Percentiles rank a stretch among this genome's conserved stretches.
These are phyloP conservation scores for Kluyveromyces sp. DNA, from an alignment of 1,139 yeast species.

Conservation along the genomic window DNA sequence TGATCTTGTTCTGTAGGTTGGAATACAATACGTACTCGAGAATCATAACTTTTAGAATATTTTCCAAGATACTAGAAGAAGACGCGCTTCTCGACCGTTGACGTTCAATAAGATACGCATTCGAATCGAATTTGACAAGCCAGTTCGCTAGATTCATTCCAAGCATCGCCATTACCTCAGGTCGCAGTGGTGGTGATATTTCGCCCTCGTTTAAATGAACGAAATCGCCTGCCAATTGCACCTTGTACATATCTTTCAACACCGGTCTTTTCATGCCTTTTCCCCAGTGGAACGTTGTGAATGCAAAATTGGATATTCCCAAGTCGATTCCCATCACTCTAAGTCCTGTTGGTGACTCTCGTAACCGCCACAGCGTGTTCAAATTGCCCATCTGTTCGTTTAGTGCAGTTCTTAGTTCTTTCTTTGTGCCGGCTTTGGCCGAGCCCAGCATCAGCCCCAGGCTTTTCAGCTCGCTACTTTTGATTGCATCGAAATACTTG, in stretches of 20 bases:
- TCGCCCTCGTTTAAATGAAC: conserved; percentile 11
- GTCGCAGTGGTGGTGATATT: conserved; percentile 10
- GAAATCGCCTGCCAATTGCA: conserved; percentile 33
- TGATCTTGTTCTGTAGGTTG: conserved; percentile 20
- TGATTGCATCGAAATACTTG: conserved; percentile 20
- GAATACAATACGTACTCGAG: conserved; percentile 45
- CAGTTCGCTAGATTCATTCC: conserved; percentile 14
- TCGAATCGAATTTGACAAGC: conserved; percentile 25
- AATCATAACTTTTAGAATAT: conserved; percentile 44
- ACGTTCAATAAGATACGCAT: conserved; percentile 43
- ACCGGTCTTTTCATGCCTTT: conserved; percentile 23
- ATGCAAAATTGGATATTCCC: conserved; percentile 40
- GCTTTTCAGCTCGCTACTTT: conserved; percentile 12
- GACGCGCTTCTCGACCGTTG: conserved; percentile 48
- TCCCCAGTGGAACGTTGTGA: conserved; percentile 19
- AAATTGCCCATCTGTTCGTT: conserved; percentile 11
- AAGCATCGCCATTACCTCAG: conserved; percentile 17
- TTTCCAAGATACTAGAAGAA: conserved; percentile 39
- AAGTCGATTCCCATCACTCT: conserved; percentile 35
- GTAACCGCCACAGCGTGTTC: conserved; percentile 6
- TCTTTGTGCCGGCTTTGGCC: conserved; percentile 15
- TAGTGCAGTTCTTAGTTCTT: conserved; percentile 10
- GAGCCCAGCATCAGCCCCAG: conserved; percentile 21
- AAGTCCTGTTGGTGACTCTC: conserved; percentile 13
- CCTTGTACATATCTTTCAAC: conserved; percentile 38